Base-by-base conservation (phyloP, 176 grass and related monocot species). In the Hyparrhenia diplandra region DNA sequence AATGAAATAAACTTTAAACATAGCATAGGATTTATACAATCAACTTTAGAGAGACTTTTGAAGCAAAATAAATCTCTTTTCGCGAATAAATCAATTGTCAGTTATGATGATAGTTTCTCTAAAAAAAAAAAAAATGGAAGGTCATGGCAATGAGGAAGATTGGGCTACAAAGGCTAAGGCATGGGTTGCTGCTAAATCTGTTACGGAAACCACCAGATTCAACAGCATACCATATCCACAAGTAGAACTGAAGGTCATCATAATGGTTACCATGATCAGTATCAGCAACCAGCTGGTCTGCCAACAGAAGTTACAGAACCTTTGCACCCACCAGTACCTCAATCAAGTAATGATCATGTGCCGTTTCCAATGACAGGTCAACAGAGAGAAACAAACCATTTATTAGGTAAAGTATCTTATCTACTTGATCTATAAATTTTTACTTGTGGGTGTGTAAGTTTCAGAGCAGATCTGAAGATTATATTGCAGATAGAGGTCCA, bases 141-240 rank as follows among this genome's bases (percentile, higher is more conserved):
- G 68, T 77, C 74, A 69, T 80, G 83, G 75, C 70, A 88, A 88
- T 65, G 89, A 89, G 64, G 92, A 94, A 37, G 92, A 94, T 91
- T 94, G 92, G 89, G 92, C 89, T 85, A 84, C 92, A 58, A 91
- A 89, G 87, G 92, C 92, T 13, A 94, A 94, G 78, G 92, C 87
- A 80, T 94, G 92, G 92, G 89, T 89, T 76, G 81, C 92, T 82
- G 78, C 92, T 84, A 91, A 89, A 73, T 91, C 88, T 73, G 89
- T 80, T 35, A 80, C 74, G 49, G 82, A 80, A 94, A 88, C 57
- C 73, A 87, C 55, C 89, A 85, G 61, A 79, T 57, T 69, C 80
- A 88, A 77, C 77, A 86, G 71, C 81, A 80, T 68, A 45, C 21
- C 71, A 78, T 80, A 57, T 63, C 84, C 62, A 75, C 68, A 74